phyloP scores from a whole-genome alignment of 2,329 filamentous ascomycete genomes.

The Verticillium longisporum region DNA sequence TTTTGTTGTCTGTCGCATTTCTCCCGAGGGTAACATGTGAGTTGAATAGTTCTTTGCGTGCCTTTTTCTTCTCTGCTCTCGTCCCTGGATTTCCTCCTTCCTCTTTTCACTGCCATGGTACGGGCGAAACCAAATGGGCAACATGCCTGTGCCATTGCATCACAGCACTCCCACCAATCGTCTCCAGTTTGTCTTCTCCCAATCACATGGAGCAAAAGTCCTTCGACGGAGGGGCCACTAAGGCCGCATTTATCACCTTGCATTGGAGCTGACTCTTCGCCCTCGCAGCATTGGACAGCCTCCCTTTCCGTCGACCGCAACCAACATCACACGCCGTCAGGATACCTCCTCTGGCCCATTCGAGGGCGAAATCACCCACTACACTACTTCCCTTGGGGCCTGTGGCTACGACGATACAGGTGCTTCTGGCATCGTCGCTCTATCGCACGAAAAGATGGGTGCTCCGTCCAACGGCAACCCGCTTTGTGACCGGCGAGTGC shows the following conservation, averaged over 20 bases:
- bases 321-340: constrained; percentile 2
- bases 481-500: constrained; percentile 2
- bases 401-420: constrained; percentile 5
- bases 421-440: constrained; percentile 3
- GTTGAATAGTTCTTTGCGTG: constrained; percentile 5
- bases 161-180: no score
- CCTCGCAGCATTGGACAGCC: not conserved
- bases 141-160: no score
- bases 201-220: no score
- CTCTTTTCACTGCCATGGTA: no score
- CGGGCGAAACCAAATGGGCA: no score
- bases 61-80: not conserved
- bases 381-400: constrained; percentile 5
- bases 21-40: constrained; percentile 27
- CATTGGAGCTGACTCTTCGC: not conserved
- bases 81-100: not conserved
- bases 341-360: not conserved
- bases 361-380: constrained; percentile 8
- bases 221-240: no score
- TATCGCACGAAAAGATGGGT: constrained; percentile 10
- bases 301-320: not conserved
- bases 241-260: no score
- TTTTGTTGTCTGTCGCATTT: constrained; percentile 26
- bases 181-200: no score
- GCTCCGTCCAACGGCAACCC: constrained; percentile 8